Base-by-base conservation (phyloP, 164 flowering plant species). In the Protea cynaroides region DNA sequence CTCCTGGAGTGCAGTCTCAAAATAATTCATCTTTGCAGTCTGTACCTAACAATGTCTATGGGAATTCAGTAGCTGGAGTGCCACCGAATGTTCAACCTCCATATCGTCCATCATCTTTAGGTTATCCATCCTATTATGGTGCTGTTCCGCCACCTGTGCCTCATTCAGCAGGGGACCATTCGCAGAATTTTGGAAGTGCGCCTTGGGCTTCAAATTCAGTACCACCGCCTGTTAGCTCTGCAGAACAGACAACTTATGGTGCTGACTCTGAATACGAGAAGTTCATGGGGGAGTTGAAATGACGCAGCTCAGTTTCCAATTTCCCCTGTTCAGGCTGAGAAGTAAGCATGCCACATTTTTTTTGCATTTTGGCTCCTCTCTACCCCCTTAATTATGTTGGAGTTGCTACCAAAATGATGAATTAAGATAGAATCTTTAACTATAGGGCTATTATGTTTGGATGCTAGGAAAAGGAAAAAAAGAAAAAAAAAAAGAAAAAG, bases 231-330 rank as follows among this genome's bases (percentile, higher is more conserved):
- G 70, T 65, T 58, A 62, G 93, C 37, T 74, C 98, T 61, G 74
- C 82, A 25, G 92, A 81, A 58, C 77, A 80, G 62, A 17, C 80
- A 40, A 24, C 77, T 8, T 68, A 74, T 71, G 88, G 79, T 59
- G 79, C 80, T 23, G 95, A 92, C 65, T 62, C 85, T 10, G 98
- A 88, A 67, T 88, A 93, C 74, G 97, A 88, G 83, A 88, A 88
- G 79, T 87, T 90, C 75, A 87, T 93, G 96, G 80, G 87, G 21
- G 92, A 89, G 77, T 82, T 90, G 94, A 88, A 87, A 74, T 90
- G 80, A 86, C 19, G 34, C 43, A 57, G 63, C 40, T 38, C 24
- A 37, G 5, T 52, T 6, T 40, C 29, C 12, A 7, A n/a, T 19
- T 21, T 29, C 4, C 34, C 63, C 2, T 21, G 10, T 69, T 40